Conservation (phyloP, 768 basidiomycete species). For the Mycena epipterygia region DNA sequence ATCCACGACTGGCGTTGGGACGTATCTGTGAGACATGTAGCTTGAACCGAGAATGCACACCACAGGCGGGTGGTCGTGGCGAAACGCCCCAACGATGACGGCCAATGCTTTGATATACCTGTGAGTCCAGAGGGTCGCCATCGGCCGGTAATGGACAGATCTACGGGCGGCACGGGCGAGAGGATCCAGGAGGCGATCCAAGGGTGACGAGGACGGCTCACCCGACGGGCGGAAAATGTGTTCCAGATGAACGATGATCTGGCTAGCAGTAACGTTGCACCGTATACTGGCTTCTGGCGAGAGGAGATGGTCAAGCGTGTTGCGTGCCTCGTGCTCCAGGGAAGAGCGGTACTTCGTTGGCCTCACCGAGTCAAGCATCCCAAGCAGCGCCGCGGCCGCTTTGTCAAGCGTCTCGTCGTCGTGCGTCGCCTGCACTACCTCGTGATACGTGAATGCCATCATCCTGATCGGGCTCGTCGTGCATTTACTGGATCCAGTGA, state of each 20-base stretch:
- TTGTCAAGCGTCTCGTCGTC: conserved; percentile 23
- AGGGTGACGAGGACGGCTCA: neutral
- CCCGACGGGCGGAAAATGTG: neutral
- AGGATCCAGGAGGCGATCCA: neutral
- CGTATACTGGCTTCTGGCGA: neutral
- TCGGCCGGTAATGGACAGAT: neutral
- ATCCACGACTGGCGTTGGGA: neutral
- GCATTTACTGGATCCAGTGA: too few relatives aligned
- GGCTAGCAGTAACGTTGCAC: neutral
- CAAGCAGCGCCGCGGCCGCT: conserved; percentile 27
- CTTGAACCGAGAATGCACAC: neutral
- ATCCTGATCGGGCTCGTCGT: too few relatives aligned
- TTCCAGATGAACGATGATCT: neutral
- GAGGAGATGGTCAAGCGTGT: neutral
- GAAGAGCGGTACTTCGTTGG: neutral
- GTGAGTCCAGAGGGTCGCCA: neutral
- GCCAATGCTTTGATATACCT: neutral
- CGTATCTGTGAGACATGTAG: neutral
- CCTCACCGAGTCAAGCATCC: neutral
- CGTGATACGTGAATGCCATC: conserved; percentile 1
- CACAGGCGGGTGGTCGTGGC: neutral
- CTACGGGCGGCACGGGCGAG: neutral
- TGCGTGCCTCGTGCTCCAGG: neutral
- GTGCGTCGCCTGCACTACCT: conserved; percentile 17
- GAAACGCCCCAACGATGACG: neutral